Evolutionary conservation across 2,329 filamentous ascomycete species (phyloP).

Genomic region (Atkinsonella hypoxylon): DNA sequence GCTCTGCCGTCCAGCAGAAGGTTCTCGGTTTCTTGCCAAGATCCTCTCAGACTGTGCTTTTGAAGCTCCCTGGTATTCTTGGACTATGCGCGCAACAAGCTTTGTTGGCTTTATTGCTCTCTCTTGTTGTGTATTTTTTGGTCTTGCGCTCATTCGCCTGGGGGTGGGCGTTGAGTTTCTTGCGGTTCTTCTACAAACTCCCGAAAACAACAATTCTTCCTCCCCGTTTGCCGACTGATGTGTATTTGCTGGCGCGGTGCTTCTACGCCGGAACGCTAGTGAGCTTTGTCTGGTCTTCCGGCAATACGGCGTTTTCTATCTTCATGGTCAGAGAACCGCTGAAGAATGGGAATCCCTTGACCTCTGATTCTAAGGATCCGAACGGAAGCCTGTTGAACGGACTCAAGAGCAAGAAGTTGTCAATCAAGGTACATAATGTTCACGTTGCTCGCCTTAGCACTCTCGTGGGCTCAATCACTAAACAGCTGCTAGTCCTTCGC

Average conservation of each 20-base stretch:
- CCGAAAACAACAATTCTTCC: slow-evolving; percentile 57
- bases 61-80: slow-evolving; percentile 28
- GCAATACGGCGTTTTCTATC: slow-evolving; percentile 66
- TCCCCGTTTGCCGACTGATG: slow-evolving; percentile 42
- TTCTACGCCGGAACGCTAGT: slow-evolving; percentile 54
- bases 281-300: slow-evolving; percentile 61
- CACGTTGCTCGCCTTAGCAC: neutral
- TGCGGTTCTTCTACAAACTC: slow-evolving; percentile 63
- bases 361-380: slow-evolving; percentile 74
- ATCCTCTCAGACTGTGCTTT: slow-evolving; percentile 23
- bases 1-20: slow-evolving; percentile 11
- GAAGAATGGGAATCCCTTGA: slow-evolving; percentile 76
- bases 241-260: slow-evolving; percentile 43
- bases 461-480: slow-evolving; percentile 4
- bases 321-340: slow-evolving; percentile 71
- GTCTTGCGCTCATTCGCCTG: slow-evolving; percentile 53
- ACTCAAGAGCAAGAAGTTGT: slow-evolving; percentile 68
- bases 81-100: slow-evolving; percentile 27
- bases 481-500: slow-evolving; percentile 54
- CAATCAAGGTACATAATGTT: slow-evolving; percentile 47
- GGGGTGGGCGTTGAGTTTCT: slow-evolving; percentile 57
- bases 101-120: slow-evolving; percentile 28
- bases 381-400: slow-evolving; percentile 83
- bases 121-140: slow-evolving; percentile 47
- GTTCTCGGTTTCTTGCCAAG: slow-evolving; percentile 14